Base-by-base conservation (phyloP, 768 basidiomycete genomes). In the Macrolepiota fuliginosa region DNA sequence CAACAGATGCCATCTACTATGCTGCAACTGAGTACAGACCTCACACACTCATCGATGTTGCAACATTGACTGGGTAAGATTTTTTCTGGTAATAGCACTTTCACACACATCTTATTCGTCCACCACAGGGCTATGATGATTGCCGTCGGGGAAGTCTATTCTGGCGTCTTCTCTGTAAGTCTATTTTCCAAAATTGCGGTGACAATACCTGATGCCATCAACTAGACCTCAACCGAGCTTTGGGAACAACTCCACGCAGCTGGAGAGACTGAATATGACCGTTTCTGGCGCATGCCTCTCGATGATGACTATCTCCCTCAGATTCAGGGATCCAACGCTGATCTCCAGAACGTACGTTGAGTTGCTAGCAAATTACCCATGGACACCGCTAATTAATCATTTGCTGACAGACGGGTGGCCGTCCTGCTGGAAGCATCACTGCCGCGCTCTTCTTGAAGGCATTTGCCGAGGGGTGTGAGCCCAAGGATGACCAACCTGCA, bases 211-310 rank as follows among this genome's bases (percentile, higher is more conserved):
- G 15, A 36, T 37, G 24, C 50, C 4, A 40, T 9, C 10, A 24
- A 11, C 24, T 59, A 91, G 89, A 87, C 83, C 13, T 90, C 90
- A 2, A 88, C 92, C 64, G 73, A 79, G 24, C 85, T 96, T 19
- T 95, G 91, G 91, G 68, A 81, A 39, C 77, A 83, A 57, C 81
- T 96, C 11, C 77, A 84, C 63, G 77, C 70, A 2, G 92, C 93
- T 2, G 92, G 91, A 11, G 84, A 87, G 74, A 73, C 74, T 13
- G 90, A 92, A 67, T 83, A 89, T 68, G 92, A 94, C 73, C 85
- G 87, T 57, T 88, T 96, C 81, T 95, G 93, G 93, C 85, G 93
- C 27, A 86, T 95, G 87, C 93, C 93, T 10, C 83, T 96, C 56
- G 88, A 92, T 66, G 91, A 92, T 47, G 91, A 88, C 60, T 96